Conservation (phyloP, 176 grass and related monocot species). For the Avena insularis region DNA sequence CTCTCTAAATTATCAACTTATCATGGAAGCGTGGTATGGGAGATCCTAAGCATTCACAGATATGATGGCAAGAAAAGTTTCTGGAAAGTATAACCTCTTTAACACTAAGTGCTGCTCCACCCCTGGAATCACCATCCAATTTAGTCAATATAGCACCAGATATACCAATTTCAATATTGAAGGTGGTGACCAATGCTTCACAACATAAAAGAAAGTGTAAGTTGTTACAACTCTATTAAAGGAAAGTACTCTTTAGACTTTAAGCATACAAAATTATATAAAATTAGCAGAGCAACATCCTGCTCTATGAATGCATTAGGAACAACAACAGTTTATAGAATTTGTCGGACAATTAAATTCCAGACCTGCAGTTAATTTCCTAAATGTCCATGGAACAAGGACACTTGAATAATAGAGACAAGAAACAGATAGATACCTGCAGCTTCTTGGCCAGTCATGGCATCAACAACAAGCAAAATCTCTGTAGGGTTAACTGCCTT, state of each 20-base stretch:
- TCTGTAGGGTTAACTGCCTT: constrained; percentile 85
- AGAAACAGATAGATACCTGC: constrained; percentile 61
- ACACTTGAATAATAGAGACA: background rate
- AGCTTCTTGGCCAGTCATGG: constrained; percentile 99
- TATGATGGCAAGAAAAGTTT: constrained; percentile 38
- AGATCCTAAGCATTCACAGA: background rate
- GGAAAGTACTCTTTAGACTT: background rate
- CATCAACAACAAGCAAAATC: constrained; percentile 97
- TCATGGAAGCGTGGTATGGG: background rate
- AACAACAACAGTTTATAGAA: background rate
- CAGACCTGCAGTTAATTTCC: background rate
- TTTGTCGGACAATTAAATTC: constrained; percentile 10
- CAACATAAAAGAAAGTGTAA: constrained; percentile 39
- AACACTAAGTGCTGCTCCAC: constrained; percentile 97
- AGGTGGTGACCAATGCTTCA: constrained; percentile 89
- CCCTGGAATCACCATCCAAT: constrained; percentile 94
- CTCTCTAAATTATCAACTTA: background rate
- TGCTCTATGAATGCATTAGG: constrained; percentile 1
- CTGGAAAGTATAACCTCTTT: constrained; percentile 67
- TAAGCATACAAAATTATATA: background rate
- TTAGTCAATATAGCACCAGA: constrained; percentile 97
- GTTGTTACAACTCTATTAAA: constrained; percentile 16
- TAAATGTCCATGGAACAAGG: background rate
- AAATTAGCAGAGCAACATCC: background rate
- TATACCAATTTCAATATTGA: constrained; percentile 98